These are phyloP conservation scores for Hygrophila difformis DNA, from an alignment of 257 asterid genomes.

Conservation along the genomic window DNA sequence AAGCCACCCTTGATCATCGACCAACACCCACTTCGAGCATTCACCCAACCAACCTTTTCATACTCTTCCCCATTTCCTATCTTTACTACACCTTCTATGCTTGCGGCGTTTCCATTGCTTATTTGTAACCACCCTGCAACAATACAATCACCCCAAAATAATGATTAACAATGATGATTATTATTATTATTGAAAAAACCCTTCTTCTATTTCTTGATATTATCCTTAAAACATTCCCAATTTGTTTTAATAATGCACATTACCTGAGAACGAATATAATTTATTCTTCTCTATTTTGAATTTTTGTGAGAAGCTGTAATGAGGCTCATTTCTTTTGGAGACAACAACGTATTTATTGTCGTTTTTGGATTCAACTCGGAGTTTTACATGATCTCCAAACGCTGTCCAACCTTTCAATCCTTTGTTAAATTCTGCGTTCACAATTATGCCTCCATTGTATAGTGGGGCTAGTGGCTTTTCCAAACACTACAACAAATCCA, in stretches of 20 bases:
- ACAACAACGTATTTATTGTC: conserved; percentile 44
- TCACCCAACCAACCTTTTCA: conserved; percentile 22
- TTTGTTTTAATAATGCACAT: background rate
- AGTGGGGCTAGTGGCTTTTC: conserved; percentile 35
- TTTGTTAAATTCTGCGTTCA: conserved; percentile 41
- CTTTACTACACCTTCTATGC: conserved; percentile 19
- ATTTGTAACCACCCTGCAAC: conserved; percentile 35
- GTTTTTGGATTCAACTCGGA: conserved; percentile 16
- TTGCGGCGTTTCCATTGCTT: conserved; percentile 25
- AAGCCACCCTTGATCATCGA: conserved; percentile 45
- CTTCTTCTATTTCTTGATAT: too few relatives aligned
- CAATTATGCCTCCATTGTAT: conserved; percentile 56
- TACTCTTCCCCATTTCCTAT: conserved; percentile 4
- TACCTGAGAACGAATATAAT: conserved; percentile 60
- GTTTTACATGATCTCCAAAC: conserved; percentile 25
- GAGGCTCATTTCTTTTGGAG: conserved; percentile 21
- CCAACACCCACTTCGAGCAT: conserved; percentile 38
- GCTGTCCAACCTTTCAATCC: conserved; percentile 50
- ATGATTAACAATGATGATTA: too few relatives aligned
- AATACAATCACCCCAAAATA: too few relatives aligned
- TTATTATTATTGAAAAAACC: too few relatives aligned
- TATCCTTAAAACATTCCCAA: too few relatives aligned
- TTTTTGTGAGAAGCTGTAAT: conserved; percentile 32
- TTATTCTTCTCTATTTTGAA: conserved; percentile 28
- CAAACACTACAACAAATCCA: too few relatives aligned